Base-by-base conservation (phyloP, 768 basidiomycete genomes). In the Sarcodon aspratus region DNA sequence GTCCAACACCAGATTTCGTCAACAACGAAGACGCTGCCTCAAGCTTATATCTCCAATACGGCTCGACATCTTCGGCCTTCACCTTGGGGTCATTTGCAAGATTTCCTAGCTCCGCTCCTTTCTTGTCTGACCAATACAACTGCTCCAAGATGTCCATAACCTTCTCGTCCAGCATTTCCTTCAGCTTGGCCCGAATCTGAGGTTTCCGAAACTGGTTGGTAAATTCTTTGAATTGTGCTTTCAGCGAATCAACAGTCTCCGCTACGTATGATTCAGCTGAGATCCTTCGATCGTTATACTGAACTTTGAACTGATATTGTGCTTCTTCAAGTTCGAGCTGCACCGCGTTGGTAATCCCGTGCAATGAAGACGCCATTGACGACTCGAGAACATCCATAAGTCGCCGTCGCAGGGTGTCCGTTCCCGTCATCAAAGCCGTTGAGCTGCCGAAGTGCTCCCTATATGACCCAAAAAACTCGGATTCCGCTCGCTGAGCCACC, bases 371-470 rank as follows among this genome's bases (percentile, higher is more conserved):
- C 0, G 93, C 88, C 96, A 99, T 99, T 34, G 89, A 93, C 10
- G 91, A 91, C 63, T 99, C 96, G 50, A 99, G 74, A 6, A 98
- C 95, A 56, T 96, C 89, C 95, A 97, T 97, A 31, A 99, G 74
- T 49, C 91, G 79, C 33, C 82, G 76, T 11, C 91, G 82, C 31
- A 99, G 75, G 21, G 90, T 96, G 58, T 85, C 84, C 2, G 93
- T 95, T 18, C 95, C 95, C 9, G 91, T 82, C 84, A 95, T 84
- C 18, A 96, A 63, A 7, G 80, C 79, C 7, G 77, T 72, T 2
- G 17, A 15, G 17, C 17, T 17, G 34, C 78, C 73, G 63, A 83
- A 91, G 37, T 79, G 60, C 8, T 84, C 80, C 46, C 66, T 68
- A 57, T 90, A 75, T 9, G 65, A 58, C 7, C 70, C 67, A 58